These are phyloP conservation scores for Pulveroboletus sp. DNA, from an alignment of 768 basidiomycete genomes.

Conservation along the genomic window DNA sequence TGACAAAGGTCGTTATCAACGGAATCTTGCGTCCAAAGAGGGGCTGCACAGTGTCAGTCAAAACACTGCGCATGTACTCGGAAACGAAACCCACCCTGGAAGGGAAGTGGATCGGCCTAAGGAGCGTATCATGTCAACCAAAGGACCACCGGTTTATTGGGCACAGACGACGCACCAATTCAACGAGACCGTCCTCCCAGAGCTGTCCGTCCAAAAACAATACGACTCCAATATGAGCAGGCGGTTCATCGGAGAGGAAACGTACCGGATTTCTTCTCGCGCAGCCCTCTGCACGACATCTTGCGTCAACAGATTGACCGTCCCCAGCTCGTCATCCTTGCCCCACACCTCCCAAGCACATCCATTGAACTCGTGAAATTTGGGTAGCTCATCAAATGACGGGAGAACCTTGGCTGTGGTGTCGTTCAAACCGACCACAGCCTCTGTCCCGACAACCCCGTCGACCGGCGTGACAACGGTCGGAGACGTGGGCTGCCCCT, in stretches of 20 bases:
- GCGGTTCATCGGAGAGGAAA: constrained; percentile 10
- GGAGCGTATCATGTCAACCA: background rate
- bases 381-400: constrained; percentile 46
- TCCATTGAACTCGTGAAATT: constrained; percentile 41
- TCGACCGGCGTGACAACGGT: background rate
- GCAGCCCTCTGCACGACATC: constrained; percentile 57
- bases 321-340: constrained; percentile 59
- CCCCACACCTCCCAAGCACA: constrained; percentile 73
- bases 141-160: background rate
- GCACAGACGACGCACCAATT: constrained; percentile 47
- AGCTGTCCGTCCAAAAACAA: constrained; percentile 29
- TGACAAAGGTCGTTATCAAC: constrained; percentile 40
- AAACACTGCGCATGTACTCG: background rate
- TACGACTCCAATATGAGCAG: background rate
- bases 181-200: constrained; percentile 51
- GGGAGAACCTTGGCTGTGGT: constrained; percentile 33
- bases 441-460: background rate
- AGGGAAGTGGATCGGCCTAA: constrained; percentile 65
- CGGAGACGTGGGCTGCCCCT: constrained; percentile 2
- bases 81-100: constrained; percentile 40
- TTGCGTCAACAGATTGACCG: constrained; percentile 59
- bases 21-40: constrained; percentile 52
- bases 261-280: constrained; percentile 53
- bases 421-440: background rate
- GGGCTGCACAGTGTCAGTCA: constrained; percentile 37